Conservation (phyloP, 2,329 filamentous ascomycete genomes). For the Colletotrichum sp. region DNA sequence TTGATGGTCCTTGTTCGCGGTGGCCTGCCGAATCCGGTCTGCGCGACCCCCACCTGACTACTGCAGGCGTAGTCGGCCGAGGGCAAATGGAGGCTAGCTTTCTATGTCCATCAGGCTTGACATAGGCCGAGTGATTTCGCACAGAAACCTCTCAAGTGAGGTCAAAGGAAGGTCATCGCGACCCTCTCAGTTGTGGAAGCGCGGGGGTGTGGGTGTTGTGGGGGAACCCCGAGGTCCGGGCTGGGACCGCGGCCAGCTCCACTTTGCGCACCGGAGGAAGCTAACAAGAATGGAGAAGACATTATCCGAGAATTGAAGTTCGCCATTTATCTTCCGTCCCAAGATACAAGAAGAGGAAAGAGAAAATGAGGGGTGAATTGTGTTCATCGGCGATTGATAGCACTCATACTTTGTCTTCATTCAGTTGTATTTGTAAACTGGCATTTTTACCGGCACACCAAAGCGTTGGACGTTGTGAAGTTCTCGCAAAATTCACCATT, state of each 20-base stretch:
- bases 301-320: no score
- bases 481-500: no score
- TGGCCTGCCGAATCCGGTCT: neutral
- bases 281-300: no score
- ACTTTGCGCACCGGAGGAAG: neutral
- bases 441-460: no score
- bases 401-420: no score
- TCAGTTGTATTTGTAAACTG: no score
- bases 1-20: neutral
- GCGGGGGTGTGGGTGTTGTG: neutral
- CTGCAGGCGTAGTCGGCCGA: neutral
- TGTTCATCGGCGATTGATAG: no score
- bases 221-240: neutral
- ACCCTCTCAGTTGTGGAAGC: neutral
- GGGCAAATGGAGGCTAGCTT: neutral
- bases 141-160: neutral
- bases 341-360: no score
- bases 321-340: no score
- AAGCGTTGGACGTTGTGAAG: no score
- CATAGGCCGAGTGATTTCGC: rapidly evolving
- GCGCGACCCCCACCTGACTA: neutral
- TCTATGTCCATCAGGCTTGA: neutral
- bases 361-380: no score
- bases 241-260: neutral
- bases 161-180: neutral